Evolutionary conservation across 2,329 filamentous ascomycete species (phyloP).

Genomic region (Fusarium scirpi): DNA sequence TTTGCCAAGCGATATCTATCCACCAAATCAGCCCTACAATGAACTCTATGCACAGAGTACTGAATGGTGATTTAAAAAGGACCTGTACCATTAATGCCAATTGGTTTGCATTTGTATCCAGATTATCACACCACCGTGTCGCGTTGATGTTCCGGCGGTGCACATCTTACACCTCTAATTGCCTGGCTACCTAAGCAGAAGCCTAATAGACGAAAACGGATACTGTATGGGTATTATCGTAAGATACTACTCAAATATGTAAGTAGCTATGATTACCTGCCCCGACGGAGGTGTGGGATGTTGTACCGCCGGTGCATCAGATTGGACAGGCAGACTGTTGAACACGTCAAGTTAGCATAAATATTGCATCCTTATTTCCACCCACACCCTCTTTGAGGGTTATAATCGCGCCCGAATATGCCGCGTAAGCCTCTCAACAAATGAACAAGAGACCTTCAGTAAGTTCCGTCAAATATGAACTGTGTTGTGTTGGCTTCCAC

Average conservation of each 20-base stretch:
- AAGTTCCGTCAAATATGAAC: neutral
- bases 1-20: slow-evolving; percentile 11
- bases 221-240: neutral
- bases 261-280: neutral
- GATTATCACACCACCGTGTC: neutral
- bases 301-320: no score
- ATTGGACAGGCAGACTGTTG: neutral
- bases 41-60: neutral
- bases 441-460: neutral
- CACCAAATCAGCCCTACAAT: slow-evolving; percentile 7
- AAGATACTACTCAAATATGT: neutral
- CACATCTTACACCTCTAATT: neutral
- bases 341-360: neutral
- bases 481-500: neutral
- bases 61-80: neutral
- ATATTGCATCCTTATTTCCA: no score
- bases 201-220: neutral
- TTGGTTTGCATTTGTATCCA: neutral
- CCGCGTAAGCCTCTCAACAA: neutral
- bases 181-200: neutral
- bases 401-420: neutral
- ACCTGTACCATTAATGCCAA: neutral
- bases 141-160: neutral
- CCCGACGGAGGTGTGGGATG: neutral
- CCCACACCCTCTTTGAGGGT: neutral